Percentiles rank a stretch among this genome's conserved stretches.
These are phyloP conservation scores for Ceratocystis colombiana DNA, from an alignment of 2,329 filamentous ascomycete genomes.

Conservation along the genomic window DNA sequence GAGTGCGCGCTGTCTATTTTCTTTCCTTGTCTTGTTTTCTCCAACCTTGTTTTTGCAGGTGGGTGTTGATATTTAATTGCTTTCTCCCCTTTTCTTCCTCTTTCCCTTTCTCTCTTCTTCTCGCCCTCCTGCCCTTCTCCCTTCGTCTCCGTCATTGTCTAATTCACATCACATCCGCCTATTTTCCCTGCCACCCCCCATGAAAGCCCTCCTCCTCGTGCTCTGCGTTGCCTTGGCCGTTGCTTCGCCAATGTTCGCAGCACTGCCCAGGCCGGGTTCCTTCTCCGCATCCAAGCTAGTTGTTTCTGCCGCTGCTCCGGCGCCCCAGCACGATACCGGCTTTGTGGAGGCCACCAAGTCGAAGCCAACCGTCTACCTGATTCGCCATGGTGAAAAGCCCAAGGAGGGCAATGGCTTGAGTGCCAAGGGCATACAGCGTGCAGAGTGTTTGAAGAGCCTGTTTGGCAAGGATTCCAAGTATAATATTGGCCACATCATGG, in stretches of 20 bases:
- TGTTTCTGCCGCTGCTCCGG: not conserved
- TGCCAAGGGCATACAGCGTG: conserved; percentile 43
- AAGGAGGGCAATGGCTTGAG: conserved; percentile 42
- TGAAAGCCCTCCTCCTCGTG: conserved; percentile 39
- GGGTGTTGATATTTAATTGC: not conserved
- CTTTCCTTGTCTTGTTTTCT: not conserved
- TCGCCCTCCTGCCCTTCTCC: not conserved
- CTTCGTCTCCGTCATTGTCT: not conserved
- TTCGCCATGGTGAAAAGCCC: conserved; percentile 56
- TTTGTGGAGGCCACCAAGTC: not conserved
- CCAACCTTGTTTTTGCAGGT: not conserved
- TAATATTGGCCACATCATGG: conserved; percentile 50
- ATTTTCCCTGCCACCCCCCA: not conserved
- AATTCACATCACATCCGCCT: too few relatives aligned
- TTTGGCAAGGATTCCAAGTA: conserved; percentile 45
- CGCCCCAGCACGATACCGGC: too few relatives aligned
- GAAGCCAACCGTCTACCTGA: conserved; percentile 48
- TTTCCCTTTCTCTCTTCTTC: not conserved
- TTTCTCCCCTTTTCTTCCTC: conserved; percentile 1
- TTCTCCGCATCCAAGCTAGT: not conserved
- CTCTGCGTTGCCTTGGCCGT: conserved; percentile 16
- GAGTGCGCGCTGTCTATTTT: conserved; percentile 2
- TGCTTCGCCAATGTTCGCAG: not conserved
- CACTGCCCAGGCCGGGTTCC: not conserved
- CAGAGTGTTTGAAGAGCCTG: conserved; percentile 48